Evolutionary conservation across 768 basidiomycete species (phyloP).

Genomic region (Pisolithus albus): DNA sequence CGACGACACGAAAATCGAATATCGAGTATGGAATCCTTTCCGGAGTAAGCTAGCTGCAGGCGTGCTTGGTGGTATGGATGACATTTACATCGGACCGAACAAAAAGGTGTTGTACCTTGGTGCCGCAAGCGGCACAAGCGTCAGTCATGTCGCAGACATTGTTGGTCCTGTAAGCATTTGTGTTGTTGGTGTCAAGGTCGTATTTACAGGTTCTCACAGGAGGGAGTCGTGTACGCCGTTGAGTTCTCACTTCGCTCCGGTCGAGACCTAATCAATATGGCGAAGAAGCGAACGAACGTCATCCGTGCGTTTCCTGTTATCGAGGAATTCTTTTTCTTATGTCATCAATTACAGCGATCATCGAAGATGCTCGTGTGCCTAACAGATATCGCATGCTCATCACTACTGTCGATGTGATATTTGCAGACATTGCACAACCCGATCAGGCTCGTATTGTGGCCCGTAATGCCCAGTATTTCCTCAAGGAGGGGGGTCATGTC

Average conservation of each 20-base stretch:
- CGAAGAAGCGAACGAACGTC: constrained; percentile 98
- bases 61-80: constrained; percentile 89
- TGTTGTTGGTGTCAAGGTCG: background rate
- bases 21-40: constrained; percentile 99
- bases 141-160: constrained; percentile 98
- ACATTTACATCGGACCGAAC: constrained; percentile 89
- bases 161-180: constrained; percentile 76
- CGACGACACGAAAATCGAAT: constrained; percentile 86
- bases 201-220: constrained; percentile 38
- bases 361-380: constrained; percentile 95
- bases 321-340: constrained; percentile 1
- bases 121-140: constrained; percentile 95
- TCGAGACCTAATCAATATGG: constrained; percentile 98
- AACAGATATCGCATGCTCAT: constrained; percentile 97
- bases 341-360: constrained; percentile 55
- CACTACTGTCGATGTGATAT: constrained; percentile 93
- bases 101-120: constrained; percentile 96
- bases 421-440: constrained; percentile 97
- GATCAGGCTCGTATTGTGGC: constrained; percentile 97
- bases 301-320: constrained; percentile 60
- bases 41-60: constrained; percentile 94
- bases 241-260: constrained; percentile 97
- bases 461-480: constrained; percentile 90
- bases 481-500: constrained; percentile 87
- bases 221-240: constrained; percentile 95